Base-by-base conservation (phyloP, 257 asterid genomes). In the Hygrophila difformis region DNA sequence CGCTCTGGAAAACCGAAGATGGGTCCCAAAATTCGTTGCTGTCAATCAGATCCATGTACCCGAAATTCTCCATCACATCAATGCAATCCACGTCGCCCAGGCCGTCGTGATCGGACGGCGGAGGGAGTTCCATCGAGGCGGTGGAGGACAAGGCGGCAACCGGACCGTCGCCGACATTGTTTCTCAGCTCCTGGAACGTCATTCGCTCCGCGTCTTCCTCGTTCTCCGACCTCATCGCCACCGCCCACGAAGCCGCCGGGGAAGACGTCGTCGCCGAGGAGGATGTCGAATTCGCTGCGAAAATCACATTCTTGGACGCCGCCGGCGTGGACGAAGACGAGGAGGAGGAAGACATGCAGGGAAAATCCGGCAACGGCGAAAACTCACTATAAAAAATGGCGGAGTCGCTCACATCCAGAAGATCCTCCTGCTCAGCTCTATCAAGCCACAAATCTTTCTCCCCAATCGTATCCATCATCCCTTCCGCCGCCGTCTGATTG, bases 331-430 rank as follows among this genome's bases (percentile, higher is more conserved):
- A 74, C 1, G 96, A 85, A 3, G 93, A 74, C 0, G 97, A 87
- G 0, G 97, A 87, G 2, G 95, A 84, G 0, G 97, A 87, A 0
- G 97, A 81, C 95, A 84, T 84, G 95, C 94, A 85, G 40, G 87
- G 84, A 28, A 85, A 85, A 33, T 79, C 93, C 5, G 91, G 94
- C 4, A 89, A 57, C 0, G 82, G 66, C 0, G 94, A 83, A 28
- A 89, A 82, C 12, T 82, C 88, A 12, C 17, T 36, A 66, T 65
- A 81, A 63, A 76, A 76, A 39, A 82, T 63, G 28, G 83, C 57
- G 51, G 73, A 44, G 12, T 70, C 75, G 15, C 66, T 65, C 7
- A 67, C 65, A 68, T 64, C 74, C 6, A 77, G 71, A 7, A 65
- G 69, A 54, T 36, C 17, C 0, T 62, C 59, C 26, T 65, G 65